Evolutionary conservation across 2,329 filamentous ascomycete genomes (phyloP).

Genomic region (Eutypa lata): DNA sequence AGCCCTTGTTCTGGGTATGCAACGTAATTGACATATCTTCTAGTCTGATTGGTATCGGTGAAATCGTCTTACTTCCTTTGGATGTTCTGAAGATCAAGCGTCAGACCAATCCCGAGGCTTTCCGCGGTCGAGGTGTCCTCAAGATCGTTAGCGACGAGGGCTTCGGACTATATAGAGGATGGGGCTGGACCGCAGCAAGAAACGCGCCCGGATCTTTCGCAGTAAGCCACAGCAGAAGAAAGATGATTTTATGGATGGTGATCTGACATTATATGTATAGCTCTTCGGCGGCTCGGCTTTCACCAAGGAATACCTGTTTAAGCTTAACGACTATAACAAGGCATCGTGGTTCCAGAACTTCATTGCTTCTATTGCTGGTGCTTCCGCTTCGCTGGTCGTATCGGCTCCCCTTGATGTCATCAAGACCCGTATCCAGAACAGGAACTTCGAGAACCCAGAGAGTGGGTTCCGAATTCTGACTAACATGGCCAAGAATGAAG

Average conservation of each 20-base stretch:
- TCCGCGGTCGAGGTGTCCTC: slow-evolving; percentile 87
- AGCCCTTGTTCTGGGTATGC: not conserved
- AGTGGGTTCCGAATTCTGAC: slow-evolving; percentile 86
- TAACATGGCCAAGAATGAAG: slow-evolving; percentile 93
- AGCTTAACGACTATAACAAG: slow-evolving; percentile 89
- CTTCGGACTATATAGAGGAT: slow-evolving; percentile 91
- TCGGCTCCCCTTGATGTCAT: slow-evolving; percentile 97
- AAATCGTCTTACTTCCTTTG: slow-evolving; percentile 90
- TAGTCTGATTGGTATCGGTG: slow-evolving; percentile 92
- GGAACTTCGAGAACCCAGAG: slow-evolving; percentile 97
- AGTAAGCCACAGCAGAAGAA: slow-evolving; percentile 49
- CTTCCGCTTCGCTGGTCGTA: slow-evolving; percentile 89
- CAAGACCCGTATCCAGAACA: slow-evolving; percentile 97
- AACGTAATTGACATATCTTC: slow-evolving; percentile 4
- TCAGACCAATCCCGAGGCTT: slow-evolving; percentile 97
- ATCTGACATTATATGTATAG: slow-evolving; percentile 39
- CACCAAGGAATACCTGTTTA: slow-evolving; percentile 94
- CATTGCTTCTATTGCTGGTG: slow-evolving; percentile 90
- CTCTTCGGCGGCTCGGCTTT: slow-evolving; percentile 97
- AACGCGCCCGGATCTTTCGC: slow-evolving; percentile 97
- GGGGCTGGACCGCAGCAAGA: slow-evolving; percentile 94
- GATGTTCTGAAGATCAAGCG: slow-evolving; percentile 99
- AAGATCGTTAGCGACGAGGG: slow-evolving; percentile 91
- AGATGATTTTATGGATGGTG: not conserved
- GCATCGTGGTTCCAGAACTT: slow-evolving; percentile 97